Evolutionary conservation across 2,329 filamentous ascomycete species (phyloP).

Genomic region (Colletotrichum sp.): DNA sequence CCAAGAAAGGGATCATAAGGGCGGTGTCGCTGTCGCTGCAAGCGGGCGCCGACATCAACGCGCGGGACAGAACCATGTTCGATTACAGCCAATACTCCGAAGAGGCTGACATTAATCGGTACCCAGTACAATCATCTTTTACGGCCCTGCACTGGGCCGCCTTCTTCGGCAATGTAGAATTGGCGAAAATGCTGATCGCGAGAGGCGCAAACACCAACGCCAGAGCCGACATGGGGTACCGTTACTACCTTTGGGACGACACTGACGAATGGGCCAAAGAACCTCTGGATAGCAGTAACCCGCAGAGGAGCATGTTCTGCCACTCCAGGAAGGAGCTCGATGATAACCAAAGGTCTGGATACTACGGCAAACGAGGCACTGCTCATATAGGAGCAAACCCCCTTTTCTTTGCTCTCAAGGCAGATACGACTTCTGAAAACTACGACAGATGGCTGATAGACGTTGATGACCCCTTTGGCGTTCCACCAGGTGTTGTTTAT

Average conservation of each 20-base stretch:
- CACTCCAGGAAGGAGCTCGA: neutral
- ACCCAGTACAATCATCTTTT: neutral
- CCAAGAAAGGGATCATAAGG: neutral
- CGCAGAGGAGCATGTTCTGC: neutral
- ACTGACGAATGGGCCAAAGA: neutral
- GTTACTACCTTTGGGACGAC: neutral
- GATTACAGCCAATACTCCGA: neutral
- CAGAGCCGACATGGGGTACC: neutral
- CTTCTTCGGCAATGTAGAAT: neutral
- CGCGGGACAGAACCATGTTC: neutral
- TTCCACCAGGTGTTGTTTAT: accelerated
- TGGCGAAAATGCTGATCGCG: neutral
- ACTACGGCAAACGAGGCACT: neutral
- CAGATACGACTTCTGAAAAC: neutral
- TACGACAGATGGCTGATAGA: neutral
- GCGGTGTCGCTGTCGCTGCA: neutral
- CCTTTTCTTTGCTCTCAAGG: neutral
- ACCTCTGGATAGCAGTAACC: neutral
- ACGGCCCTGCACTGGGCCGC: neutral
- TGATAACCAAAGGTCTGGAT: no score
- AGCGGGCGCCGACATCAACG: neutral
- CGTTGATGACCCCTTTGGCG: neutral
- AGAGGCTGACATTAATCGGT: accelerated
- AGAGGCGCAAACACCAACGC: neutral
- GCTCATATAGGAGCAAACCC: neutral